Percentiles rank a stretch among this genome's conserved stretches.
These are phyloP conservation scores for Jaapia argillacea DNA, from an alignment of 768 basidiomycete species.

Conservation along the genomic window DNA sequence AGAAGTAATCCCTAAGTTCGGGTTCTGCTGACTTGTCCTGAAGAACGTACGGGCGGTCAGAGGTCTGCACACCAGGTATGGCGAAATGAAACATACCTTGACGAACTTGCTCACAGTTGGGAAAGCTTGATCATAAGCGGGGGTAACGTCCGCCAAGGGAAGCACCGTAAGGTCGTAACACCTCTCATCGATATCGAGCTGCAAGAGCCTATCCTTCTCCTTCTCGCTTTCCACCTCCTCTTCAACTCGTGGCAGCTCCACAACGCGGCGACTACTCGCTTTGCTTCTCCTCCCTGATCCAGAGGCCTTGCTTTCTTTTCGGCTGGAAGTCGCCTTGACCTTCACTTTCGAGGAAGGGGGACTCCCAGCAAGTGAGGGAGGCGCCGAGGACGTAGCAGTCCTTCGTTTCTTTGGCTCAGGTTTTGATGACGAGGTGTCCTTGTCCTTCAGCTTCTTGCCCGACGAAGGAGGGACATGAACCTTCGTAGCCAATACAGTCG, in stretches of 20 bases:
- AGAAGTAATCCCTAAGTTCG: constrained; percentile 45
- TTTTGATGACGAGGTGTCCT: constrained; percentile 18
- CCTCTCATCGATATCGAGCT: constrained; percentile 55
- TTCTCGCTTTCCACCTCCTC: constrained; percentile 39
- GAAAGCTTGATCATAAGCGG: constrained; percentile 43
- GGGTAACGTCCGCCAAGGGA: constrained; percentile 67
- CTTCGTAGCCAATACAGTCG: constrained; percentile 45
- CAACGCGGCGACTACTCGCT: constrained; percentile 33
- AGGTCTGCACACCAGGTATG: not conserved
- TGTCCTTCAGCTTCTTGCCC: constrained; percentile 36
- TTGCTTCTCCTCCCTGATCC: constrained; percentile 19
- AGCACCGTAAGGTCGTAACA: constrained; percentile 75
- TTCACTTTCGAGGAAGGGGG: constrained; percentile 7
- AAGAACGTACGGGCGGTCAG: too few relatives aligned
- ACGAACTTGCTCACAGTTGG: not conserved
- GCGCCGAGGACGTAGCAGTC: constrained; percentile 20
- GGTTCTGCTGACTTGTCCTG: constrained; percentile 50
- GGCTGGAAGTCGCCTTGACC: constrained; percentile 2
- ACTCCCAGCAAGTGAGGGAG: constrained; percentile 1
- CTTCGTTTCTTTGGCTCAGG: constrained; percentile 56
- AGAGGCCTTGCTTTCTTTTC: constrained; percentile 10
- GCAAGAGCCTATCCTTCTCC: constrained; percentile 23
- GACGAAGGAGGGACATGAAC: constrained; percentile 23
- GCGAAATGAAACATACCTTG: not conserved
- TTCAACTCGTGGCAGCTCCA: constrained; percentile 53